Conservation (phyloP, 257 asterid genomes). For the Nicotiana undulata region DNA sequence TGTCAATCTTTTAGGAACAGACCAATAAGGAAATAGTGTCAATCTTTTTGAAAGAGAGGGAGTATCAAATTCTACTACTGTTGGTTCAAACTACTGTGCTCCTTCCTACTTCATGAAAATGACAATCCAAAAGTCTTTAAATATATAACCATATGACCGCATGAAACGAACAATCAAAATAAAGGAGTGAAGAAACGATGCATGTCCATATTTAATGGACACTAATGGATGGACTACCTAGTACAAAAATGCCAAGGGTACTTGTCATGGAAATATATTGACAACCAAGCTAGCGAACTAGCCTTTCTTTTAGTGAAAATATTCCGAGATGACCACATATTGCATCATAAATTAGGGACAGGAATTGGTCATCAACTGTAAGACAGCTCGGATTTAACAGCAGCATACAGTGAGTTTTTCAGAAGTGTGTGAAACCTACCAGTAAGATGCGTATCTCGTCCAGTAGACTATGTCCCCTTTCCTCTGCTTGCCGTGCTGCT, state of each 20-base stretch:
- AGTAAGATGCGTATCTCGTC: conserved; percentile 92
- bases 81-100: not conserved
- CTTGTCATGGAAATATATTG: not conserved
- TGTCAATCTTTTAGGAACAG: too few species aligned
- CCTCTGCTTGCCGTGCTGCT: conserved; percentile 93
- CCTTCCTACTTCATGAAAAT: not conserved
- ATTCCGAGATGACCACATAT: not conserved
- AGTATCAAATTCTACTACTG: not conserved
- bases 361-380: not conserved
- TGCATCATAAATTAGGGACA: not conserved
- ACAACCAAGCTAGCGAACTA: not conserved
- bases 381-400: not conserved
- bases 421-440: conserved; percentile 43
- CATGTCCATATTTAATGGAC: not conserved
- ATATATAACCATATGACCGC: too few species aligned
- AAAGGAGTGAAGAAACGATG: not conserved
- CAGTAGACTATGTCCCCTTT: conserved; percentile 82
- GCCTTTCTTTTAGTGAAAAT: not conserved
- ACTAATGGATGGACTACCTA: not conserved
- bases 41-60: too few species aligned
- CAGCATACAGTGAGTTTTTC: not conserved
- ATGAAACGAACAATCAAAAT: too few species aligned
- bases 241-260: not conserved
- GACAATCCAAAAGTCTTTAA: not conserved
- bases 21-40: too few species aligned